phyloP scores from a whole-genome alignment of 768 basidiomycete species.

The Leccinum olivaceopallidum region DNA sequence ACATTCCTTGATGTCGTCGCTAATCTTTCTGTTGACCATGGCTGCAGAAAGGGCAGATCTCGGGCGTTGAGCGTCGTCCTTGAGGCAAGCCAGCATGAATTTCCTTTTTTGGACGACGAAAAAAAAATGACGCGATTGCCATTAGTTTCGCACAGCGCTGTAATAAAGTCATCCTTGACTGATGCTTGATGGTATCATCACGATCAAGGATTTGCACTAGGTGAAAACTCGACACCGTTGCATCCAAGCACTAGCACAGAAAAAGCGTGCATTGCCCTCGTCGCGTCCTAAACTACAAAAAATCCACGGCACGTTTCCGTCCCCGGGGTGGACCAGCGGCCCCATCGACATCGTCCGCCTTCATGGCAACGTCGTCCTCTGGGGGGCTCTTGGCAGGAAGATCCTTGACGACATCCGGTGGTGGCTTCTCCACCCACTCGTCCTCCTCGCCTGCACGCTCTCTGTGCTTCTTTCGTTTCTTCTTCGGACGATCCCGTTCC shows the following conservation, averaged over 20 bases:
- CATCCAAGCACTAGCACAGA: background rate
- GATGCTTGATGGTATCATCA: background rate
- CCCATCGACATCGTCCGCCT: constrained; percentile 18
- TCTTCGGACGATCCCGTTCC: constrained; percentile 39
- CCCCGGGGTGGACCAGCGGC: constrained; percentile 36
- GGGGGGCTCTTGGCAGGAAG: constrained; percentile 23
- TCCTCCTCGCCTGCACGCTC: constrained; percentile 49
- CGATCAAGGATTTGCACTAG: background rate
- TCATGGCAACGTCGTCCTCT: constrained; percentile 10
- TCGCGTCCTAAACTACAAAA: constrained; percentile 47
- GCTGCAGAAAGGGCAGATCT: no score
- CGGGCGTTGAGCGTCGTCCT: no score
- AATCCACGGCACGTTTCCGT: constrained; percentile 75
- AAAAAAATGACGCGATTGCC: no score
- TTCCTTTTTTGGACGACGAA: no score
- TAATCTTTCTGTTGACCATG: no score
- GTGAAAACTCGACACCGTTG: background rate
- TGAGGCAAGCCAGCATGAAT: no score
- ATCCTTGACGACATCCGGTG: constrained; percentile 48
- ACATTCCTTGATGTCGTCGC: no score
- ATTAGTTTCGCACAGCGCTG: background rate
- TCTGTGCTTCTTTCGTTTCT: constrained; percentile 42
- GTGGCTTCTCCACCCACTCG: constrained; percentile 69
- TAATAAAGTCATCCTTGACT: background rate
- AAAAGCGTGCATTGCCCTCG: background rate